Percentiles rank a stretch among this genome's conserved stretches.
Evolutionary conservation across 2,329 filamentous ascomycete genomes (phyloP).

Genomic region (Hypoxylon sp.): DNA sequence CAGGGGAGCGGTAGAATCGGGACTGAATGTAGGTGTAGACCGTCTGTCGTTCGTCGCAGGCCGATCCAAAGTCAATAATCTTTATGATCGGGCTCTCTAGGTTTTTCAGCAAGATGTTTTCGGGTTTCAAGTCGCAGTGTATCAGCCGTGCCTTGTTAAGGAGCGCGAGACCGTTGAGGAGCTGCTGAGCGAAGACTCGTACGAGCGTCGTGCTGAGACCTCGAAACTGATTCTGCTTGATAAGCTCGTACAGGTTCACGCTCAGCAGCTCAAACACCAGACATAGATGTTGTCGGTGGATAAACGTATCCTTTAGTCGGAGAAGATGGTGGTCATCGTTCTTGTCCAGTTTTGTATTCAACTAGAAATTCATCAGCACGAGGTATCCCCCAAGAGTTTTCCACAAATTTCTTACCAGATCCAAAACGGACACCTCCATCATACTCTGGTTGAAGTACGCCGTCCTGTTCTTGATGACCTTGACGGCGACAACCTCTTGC

Average conservation of each 20-base stretch:
- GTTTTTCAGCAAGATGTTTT: conserved; percentile 98
- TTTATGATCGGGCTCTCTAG: conserved; percentile 99
- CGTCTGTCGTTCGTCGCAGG: conserved; percentile 96
- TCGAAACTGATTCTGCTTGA: conserved; percentile 99
- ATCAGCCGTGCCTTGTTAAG: conserved; percentile 97
- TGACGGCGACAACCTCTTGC: conserved; percentile 97
- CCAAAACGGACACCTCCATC: conserved; percentile 99
- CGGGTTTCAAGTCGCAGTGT: conserved; percentile 97
- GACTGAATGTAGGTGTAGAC: conserved; percentile 99
- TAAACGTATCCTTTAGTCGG: conserved; percentile 96
- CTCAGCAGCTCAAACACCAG: conserved; percentile 95
- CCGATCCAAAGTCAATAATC: conserved; percentile 99
- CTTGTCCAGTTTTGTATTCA: conserved; percentile 99
- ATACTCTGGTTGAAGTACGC: conserved; percentile 99
- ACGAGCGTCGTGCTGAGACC: conserved; percentile 96
- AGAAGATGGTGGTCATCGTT: conserved; percentile 98
- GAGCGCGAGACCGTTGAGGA: conserved; percentile 89
- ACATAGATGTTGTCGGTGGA: conserved; percentile 95
- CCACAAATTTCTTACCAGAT: conserved; percentile 82
- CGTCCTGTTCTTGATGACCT: conserved; percentile 98
- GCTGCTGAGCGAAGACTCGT: conserved; percentile 94
- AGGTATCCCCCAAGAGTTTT: too few species aligned
- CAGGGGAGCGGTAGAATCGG: conserved; percentile 95
- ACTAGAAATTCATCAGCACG: conserved; percentile 57
- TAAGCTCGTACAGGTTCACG: conserved; percentile 97